Conservation (phyloP, 2,329 filamentous ascomycete species). For the Penicillium sp. region DNA sequence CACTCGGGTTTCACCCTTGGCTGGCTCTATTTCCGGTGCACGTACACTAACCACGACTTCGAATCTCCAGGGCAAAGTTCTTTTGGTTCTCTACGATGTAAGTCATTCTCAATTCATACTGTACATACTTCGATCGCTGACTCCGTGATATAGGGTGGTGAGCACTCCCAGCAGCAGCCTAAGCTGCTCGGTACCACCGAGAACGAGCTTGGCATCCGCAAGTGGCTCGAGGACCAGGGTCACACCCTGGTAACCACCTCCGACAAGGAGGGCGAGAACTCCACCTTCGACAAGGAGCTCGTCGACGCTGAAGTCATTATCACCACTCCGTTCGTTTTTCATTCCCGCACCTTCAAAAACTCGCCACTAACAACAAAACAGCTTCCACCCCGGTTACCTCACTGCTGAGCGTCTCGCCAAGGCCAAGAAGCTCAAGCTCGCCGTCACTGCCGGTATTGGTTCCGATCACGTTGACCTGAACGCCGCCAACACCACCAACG, state of each 20-base stretch:
- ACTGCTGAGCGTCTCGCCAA: conserved; percentile 93
- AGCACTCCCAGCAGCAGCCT: conserved; percentile 87
- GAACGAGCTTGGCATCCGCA: conserved; percentile 95
- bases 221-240: conserved; percentile 96
- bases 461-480: conserved; percentile 98
- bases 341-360: too few relatives aligned
- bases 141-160: conserved; percentile 56
- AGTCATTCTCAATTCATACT: conserved; percentile 35
- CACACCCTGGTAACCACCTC: conserved; percentile 97
- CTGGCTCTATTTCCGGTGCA: conserved; percentile 50
- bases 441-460: conserved; percentile 94
- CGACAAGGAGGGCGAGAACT: conserved; percentile 93
- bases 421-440: conserved; percentile 98
- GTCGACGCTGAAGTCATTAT: conserved; percentile 98
- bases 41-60: conserved; percentile 65
- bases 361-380: background rate
- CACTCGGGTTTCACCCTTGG: conserved; percentile 38
- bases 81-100: conserved; percentile 90
- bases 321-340: conserved; percentile 68
- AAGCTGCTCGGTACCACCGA: conserved; percentile 90
- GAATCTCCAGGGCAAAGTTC: conserved; percentile 86
- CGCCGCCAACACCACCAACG: conserved; percentile 97
- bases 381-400: conserved; percentile 96
- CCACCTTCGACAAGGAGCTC: conserved; percentile 90
- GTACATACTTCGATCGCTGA: conserved; percentile 11